Evolutionary conservation across 2,329 filamentous ascomycete genomes (phyloP), one percentile per base, ranked within the genome.

Genomic region (Aspergillus glaucus): DNA sequence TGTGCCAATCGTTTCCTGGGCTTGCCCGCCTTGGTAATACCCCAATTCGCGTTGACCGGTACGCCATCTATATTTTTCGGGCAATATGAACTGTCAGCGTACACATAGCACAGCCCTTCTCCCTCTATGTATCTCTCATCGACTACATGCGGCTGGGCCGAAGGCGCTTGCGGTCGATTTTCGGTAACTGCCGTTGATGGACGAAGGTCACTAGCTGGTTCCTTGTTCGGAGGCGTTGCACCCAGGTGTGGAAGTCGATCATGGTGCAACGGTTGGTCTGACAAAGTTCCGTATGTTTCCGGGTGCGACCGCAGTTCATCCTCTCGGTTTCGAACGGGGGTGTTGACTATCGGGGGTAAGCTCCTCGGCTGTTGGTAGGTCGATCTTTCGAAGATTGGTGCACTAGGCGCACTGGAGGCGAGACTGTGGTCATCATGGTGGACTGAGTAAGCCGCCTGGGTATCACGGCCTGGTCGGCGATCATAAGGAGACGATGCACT

Each of bases 21-120:
- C 72, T 95, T 95, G 12, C 91, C 91, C 2, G 91, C 90, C 71
- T 95, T 95, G 32, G 91, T 95, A 8, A 95, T 84, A 14, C 91
- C 90, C 91, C 91, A 95, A 57, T 88, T 87, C 1, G 90, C 88
- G 64, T 95, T 95, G 45, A 95, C 89, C 0, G 78, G 78, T 64
- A 95, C 87, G 15, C 90, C 90, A 59, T 95, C 88, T 54, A 95
- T 91, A 24, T 87, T 75, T 34, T 87, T 88, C 60, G 87, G 88
- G 72, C 87, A 92, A 64, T 88, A 85, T 46, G 83, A 86, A 26
- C 87, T 87, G 62, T 94, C 88, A 55, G 92, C 88, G 64, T 93
- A 93, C 53, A 93, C 85, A 63, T 89, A 93, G 71, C 87, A 93
- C 60, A 86, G 67, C 2, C 88, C 88, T 67, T 93, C 87, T 7